Evolutionary conservation across 768 basidiomycete genomes (phyloP).

Genomic region (Kwoniella sp.): DNA sequence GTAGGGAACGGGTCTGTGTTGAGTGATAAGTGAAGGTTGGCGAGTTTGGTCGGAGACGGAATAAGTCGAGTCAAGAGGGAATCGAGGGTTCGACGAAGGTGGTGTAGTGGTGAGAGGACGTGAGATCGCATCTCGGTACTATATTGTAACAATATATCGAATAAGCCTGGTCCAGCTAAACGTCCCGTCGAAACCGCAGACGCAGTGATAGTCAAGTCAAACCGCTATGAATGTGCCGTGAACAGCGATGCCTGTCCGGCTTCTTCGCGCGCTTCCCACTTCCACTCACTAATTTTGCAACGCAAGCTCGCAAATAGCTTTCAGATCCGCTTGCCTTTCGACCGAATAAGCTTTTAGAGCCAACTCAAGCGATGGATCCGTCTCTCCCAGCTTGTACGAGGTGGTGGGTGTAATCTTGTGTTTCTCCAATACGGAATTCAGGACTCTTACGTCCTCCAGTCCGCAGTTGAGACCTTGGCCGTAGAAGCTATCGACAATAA

Average conservation of each 20-base stretch:
- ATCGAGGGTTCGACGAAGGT: constrained; percentile 78
- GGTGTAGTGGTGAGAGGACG: constrained; percentile 77
- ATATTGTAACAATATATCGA: constrained; percentile 4
- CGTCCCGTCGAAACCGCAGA: too few relatives aligned
- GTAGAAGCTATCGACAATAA: constrained; percentile 39
- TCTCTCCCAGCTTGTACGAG: constrained; percentile 46
- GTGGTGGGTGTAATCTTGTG: constrained; percentile 65
- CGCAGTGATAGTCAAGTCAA: too few relatives aligned
- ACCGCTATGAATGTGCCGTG: too few relatives aligned
- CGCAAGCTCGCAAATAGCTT: constrained; percentile 87
- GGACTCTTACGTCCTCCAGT: constrained; percentile 91
- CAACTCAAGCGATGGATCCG: constrained; percentile 58
- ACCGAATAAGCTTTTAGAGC: constrained; percentile 79
- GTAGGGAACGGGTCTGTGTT: constrained; percentile 63
- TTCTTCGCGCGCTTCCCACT: too few relatives aligned
- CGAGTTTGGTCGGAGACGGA: constrained; percentile 37
- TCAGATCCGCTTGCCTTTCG: constrained; percentile 79
- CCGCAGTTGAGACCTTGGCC: constrained; percentile 97
- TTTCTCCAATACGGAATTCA: constrained; percentile 72
- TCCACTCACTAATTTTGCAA: constrained; percentile 90
- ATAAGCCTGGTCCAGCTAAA: background rate
- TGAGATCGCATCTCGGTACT: constrained; percentile 94
- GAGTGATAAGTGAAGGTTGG: constrained; percentile 15
- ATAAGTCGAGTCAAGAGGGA: constrained; percentile 57
- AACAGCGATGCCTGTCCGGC: too few relatives aligned